Evolutionary conservation across 805 yeast genomes (phyloP).

Genomic region (Ogataea salicorniae): DNA sequence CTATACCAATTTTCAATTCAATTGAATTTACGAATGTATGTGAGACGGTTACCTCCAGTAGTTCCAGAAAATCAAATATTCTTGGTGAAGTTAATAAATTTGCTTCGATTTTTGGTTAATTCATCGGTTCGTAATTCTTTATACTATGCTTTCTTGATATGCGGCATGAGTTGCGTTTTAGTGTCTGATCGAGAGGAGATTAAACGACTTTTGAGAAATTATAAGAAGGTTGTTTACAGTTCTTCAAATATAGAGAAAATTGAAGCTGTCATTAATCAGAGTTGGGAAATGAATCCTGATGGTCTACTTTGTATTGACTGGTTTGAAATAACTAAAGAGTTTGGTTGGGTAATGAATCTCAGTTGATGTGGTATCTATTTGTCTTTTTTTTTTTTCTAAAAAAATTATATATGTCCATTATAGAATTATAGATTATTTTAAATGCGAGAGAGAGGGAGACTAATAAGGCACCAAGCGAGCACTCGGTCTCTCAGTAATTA

Average conservation of each 20-base stretch:
- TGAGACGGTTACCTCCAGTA: slow-evolving; percentile 5
- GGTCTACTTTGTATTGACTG: slow-evolving; percentile 31
- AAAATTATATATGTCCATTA: too few relatives aligned
- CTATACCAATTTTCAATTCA: slow-evolving; percentile 19
- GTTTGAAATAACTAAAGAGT: slow-evolving; percentile 20
- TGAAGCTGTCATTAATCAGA: slow-evolving; percentile 24
- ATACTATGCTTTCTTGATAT: slow-evolving; percentile 28
- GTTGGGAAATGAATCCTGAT: slow-evolving; percentile 27
- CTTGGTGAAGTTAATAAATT: slow-evolving; percentile 1
- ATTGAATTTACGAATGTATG: slow-evolving; percentile 6
- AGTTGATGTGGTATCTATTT: not conserved
- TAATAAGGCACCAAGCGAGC: too few relatives aligned
- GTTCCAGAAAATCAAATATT: slow-evolving; percentile 7
- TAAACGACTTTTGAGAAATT: not conserved
- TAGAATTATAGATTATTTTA: too few relatives aligned
- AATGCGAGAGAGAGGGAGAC: too few relatives aligned
- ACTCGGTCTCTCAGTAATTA: too few relatives aligned
- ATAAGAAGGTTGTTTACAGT: not conserved
- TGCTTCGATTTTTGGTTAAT: slow-evolving; percentile 2
- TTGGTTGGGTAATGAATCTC: not conserved
- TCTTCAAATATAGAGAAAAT: slow-evolving; percentile 24
- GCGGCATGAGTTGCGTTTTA: slow-evolving; percentile 21
- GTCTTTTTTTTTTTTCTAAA: too few relatives aligned
- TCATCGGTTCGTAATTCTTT: slow-evolving; percentile 7
- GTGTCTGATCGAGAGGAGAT: slow-evolving; percentile 9